A percentile compares a stretch with the other conserved stretches of the same genome.
Evolutionary conservation across 148 eudicot genomes (phyloP).

Genomic region (Persicaria tinctoria): DNA sequence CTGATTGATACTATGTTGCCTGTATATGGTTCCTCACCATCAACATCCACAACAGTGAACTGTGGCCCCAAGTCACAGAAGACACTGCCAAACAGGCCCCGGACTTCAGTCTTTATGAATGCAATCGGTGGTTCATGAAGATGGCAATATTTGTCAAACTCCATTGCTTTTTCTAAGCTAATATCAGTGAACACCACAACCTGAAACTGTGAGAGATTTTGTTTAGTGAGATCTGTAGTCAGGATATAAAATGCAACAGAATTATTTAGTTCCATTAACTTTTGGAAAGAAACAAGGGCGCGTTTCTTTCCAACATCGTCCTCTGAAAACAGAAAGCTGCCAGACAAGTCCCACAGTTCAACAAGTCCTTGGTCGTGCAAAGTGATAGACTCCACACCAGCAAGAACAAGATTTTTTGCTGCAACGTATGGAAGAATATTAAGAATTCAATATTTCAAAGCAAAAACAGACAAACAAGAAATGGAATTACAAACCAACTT

Average conservation of each 20-base stretch:
- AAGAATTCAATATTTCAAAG: neutral
- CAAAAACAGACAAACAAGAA: neutral
- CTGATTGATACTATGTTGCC: conserved; percentile 61
- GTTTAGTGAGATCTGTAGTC: conserved; percentile 49
- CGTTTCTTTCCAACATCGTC: conserved; percentile 63
- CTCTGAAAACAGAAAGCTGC: conserved; percentile 58
- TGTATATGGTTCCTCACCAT: conserved; percentile 57
- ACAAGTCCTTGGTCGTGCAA: conserved; percentile 67
- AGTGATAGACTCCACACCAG: conserved; percentile 81
- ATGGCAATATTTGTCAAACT: conserved; percentile 39
- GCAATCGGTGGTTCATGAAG: conserved; percentile 40
- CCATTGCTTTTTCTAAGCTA: conserved; percentile 33
- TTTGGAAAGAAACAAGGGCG: conserved; percentile 54
- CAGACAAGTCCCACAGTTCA: conserved; percentile 72
- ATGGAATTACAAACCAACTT: conserved; percentile 42
- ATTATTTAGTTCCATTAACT: conserved; percentile 66
- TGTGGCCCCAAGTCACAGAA: conserved; percentile 46
- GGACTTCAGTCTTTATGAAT: conserved; percentile 38
- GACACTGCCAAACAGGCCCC: conserved; percentile 40
- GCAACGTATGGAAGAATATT: conserved; percentile 15
- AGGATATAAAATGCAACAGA: conserved; percentile 46
- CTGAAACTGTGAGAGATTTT: conserved; percentile 62
- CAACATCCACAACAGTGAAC: conserved; percentile 47
- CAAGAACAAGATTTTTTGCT: conserved; percentile 80
- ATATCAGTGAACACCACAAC: conserved; percentile 42